Evolutionary conservation across 176 grass and related monocot genomes (phyloP), one percentile per base, ranked within the genome.

Genomic region (Oryza glumipatula): DNA sequence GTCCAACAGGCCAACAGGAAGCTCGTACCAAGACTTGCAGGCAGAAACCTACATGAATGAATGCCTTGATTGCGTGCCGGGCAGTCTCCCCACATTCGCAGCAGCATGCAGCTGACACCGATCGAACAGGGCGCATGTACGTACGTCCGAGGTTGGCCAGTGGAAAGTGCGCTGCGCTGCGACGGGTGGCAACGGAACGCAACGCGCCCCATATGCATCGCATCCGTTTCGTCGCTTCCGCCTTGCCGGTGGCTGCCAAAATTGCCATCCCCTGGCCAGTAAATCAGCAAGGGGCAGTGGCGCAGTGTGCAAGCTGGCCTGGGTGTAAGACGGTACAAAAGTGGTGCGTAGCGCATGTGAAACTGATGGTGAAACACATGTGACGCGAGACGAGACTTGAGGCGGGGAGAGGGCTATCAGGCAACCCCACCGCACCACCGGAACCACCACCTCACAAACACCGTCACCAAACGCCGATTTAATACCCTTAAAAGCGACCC

Each of bases 401-500:
- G 43, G 28, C 28, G 28, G 30, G 30, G 47, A 49, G 47, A 49
- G 47, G 48, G 49, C 14, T 16, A 52, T 52, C 49, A 45, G 56
- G 23, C 38, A 74, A 83, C 58, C 22, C 33, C 14, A 82, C 35
- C 54, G n/a, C 35, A 10, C 76, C 32, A 17, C 77, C 16, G 14
- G 10, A 49, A 51, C 21, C 45, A 73, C 70, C n/a, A 13, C 13
- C 15, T 67, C 67, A 15, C 58, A 74, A 32, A 49, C 41, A 3
- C 51, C 70, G 4, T 21, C 46, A 86, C 70, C 79, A 67, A 83
- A 83, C 88, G 74, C 16, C 74, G 38, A 86, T 51, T 87, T 74
- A 86, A 86, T 86, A 39, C 68, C 26, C 74, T 73, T 90, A 74
- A 90, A 90, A 64, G 84, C 83, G 82, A 51, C 69, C 70, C 47